Evolutionary conservation across 208 protist species (phyloP).

Genomic region (Acanthamoeba lenticulata): DNA sequence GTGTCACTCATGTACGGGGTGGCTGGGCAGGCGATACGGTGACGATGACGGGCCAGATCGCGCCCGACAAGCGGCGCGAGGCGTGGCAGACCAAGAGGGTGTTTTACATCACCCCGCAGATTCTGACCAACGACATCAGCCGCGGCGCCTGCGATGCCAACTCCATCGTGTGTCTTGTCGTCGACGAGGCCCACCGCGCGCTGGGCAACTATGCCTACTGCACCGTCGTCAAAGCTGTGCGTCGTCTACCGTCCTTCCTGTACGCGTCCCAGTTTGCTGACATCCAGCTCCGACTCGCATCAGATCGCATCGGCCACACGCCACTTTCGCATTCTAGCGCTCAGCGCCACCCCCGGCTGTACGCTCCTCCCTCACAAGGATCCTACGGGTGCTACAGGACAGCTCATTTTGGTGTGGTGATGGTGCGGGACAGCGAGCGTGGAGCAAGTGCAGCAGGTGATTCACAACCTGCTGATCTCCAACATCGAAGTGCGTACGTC

Average conservation of each 20-base stretch:
- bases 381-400: slow-evolving; percentile 10
- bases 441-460: slow-evolving; percentile 75
- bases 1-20: slow-evolving; percentile 20
- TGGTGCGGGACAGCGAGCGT: slow-evolving; percentile 63
- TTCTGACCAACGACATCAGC: slow-evolving; percentile 83
- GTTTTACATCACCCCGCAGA: slow-evolving; percentile 89
- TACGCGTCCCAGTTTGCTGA: background rate
- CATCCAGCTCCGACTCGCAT: background rate
- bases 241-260: background rate
- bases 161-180: slow-evolving; percentile 83
- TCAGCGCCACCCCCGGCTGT: slow-evolving; percentile 87
- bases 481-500: slow-evolving; percentile 84
- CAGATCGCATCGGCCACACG: slow-evolving; percentile 37
- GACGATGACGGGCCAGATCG: slow-evolving; percentile 56
- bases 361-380: background rate
- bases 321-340: slow-evolving; percentile 84
- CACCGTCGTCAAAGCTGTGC: slow-evolving; percentile 58
- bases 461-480: slow-evolving; percentile 85
- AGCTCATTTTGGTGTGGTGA: background rate
- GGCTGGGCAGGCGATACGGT: slow-evolving; percentile 18
- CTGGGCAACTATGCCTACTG: slow-evolving; percentile 84
- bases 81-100: slow-evolving; percentile 83
- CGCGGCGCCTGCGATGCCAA: slow-evolving; percentile 11
- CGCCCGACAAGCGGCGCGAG: background rate
- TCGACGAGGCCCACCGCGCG: slow-evolving; percentile 89